phyloP scores from a whole-genome alignment of 1,284 basidiomycete genomes.

The Melampsora americana region DNA sequence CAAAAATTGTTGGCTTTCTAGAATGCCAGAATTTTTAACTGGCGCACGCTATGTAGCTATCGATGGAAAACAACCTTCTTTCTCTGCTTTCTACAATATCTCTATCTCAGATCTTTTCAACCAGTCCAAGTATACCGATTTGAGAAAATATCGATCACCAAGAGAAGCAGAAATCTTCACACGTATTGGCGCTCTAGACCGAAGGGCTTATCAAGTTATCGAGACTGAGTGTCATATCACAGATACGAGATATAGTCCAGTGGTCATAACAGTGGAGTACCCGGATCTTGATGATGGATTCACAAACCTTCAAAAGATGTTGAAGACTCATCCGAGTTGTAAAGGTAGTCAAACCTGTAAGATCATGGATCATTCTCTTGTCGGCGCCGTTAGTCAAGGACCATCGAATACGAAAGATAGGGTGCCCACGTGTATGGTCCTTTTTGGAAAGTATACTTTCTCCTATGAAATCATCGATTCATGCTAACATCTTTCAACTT shows the following conservation, averaged over 20 bases:
- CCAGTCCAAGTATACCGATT: constrained; percentile 51
- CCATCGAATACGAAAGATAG: background rate
- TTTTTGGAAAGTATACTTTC: constrained; percentile 1
- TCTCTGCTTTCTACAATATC: constrained; percentile 55
- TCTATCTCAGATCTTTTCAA: constrained; percentile 51
- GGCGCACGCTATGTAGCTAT: constrained; percentile 50
- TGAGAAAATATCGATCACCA: constrained; percentile 52
- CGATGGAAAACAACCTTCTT: constrained; percentile 48
- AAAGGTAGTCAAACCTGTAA: constrained; percentile 1
- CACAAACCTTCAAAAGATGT: background rate
- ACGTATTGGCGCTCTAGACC: constrained; percentile 53
- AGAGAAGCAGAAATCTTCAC: constrained; percentile 54
- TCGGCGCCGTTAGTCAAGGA: constrained; percentile 7
- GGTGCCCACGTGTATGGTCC: background rate
- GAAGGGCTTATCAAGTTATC: constrained; percentile 52
- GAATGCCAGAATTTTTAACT: constrained; percentile 51
- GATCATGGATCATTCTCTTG: constrained; percentile 15
- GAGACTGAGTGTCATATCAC: constrained; percentile 42
- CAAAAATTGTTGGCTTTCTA: constrained; percentile 25
- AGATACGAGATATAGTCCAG: constrained; percentile 1
- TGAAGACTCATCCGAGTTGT: constrained; percentile 4
- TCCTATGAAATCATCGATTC: background rate
- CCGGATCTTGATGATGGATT: background rate
- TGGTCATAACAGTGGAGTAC: constrained; percentile 22
- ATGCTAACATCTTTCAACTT: background rate